A percentile compares a stretch with the other conserved stretches of the same genome.
phyloP scores from a whole-genome alignment of 2,329 filamentous ascomycete species.

The Diaporthe velutina region DNA sequence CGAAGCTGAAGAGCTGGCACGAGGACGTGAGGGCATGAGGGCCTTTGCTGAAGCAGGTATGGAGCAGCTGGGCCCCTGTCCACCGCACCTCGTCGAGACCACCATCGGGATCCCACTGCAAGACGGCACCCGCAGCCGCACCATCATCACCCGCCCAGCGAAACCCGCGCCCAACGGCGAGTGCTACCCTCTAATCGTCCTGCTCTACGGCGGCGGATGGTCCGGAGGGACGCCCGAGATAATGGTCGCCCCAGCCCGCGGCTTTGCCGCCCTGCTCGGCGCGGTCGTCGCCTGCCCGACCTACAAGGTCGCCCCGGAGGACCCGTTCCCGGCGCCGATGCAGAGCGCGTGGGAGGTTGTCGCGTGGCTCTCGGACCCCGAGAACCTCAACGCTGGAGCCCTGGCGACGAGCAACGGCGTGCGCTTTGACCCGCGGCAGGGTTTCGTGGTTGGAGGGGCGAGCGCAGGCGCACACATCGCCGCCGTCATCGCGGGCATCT shows the following conservation, averaged over 20 bases:
- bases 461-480: constrained; percentile 43
- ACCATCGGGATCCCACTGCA: constrained; percentile 16
- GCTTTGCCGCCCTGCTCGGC: constrained; percentile 30
- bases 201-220: constrained; percentile 26
- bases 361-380: constrained; percentile 25
- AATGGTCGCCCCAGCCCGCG: constrained; percentile 22
- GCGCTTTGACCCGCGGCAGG: constrained; percentile 39
- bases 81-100: neutral
- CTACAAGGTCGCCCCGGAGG: constrained; percentile 36
- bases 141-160: constrained; percentile 21
- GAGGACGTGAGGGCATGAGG: constrained; percentile 8
- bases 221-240: constrained; percentile 23
- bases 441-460: constrained; percentile 38
- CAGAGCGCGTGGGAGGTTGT: constrained; percentile 35
- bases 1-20: constrained; percentile 3
- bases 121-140: constrained; percentile 13
- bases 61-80: constrained; percentile 19
- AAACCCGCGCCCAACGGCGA: neutral
- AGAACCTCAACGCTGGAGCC: constrained; percentile 5
- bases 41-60: neutral
- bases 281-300: constrained; percentile 33
- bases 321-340: constrained; percentile 36
- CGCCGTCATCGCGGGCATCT: constrained; percentile 43
- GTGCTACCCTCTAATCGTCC: constrained; percentile 17
- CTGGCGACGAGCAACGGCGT: constrained; percentile 4